Conservation (phyloP, 2,329 filamentous ascomycete genomes). For the Alternaria incomplexa region DNA sequence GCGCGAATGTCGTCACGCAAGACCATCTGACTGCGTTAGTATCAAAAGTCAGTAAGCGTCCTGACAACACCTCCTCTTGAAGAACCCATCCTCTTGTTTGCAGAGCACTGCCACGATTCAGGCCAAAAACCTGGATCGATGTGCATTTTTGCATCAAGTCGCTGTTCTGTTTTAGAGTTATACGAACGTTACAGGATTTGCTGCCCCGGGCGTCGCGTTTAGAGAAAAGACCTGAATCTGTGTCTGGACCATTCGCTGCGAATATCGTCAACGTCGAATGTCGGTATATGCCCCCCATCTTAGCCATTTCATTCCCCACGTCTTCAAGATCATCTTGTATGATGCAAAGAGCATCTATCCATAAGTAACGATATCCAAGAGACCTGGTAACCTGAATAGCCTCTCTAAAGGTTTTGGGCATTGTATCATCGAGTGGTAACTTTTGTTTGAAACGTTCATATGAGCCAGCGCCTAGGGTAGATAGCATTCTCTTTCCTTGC, state of each 20-base stretch:
- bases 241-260: not conserved
- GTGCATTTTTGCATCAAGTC: rapidly evolving
- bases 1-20: not conserved
- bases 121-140: not conserved
- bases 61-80: not conserved
- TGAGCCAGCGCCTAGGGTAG: not conserved
- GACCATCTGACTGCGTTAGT: not conserved
- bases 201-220: not conserved
- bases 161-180: not conserved
- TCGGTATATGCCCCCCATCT: not conserved
- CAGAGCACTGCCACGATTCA: not conserved
- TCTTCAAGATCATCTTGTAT: not conserved
- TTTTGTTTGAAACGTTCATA: not conserved
- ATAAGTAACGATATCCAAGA: not conserved
- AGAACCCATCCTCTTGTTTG: not conserved
- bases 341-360: not conserved
- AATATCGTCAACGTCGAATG: not conserved
- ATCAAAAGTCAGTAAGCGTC: not conserved
- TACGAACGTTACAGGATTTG: not conserved
- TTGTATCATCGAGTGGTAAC: not conserved
- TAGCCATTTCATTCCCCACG: not conserved
- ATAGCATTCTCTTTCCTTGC: not conserved
- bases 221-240: not conserved
- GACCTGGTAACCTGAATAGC: not conserved
- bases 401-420: not conserved